Conservation (phyloP, 768 basidiomycete genomes). For the Cyclocybe aegerita region DNA sequence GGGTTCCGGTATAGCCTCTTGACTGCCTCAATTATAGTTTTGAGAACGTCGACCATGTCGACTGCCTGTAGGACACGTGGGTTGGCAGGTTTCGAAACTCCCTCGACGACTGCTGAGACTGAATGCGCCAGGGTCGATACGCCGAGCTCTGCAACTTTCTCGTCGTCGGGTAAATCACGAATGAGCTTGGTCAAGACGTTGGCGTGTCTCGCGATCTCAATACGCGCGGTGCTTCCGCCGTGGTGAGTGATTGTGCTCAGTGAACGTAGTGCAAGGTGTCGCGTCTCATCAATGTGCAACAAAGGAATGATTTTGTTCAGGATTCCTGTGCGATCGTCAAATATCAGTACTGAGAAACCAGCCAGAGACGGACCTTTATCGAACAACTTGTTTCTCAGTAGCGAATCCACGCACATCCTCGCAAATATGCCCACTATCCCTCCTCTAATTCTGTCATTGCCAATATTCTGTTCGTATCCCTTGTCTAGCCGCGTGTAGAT, state of each 20-base stretch:
- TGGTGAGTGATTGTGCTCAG: slow-evolving; percentile 63
- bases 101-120: slow-evolving; percentile 41
- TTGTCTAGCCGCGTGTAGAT: slow-evolving; percentile 50
- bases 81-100: slow-evolving; percentile 35
- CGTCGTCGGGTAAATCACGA: slow-evolving; percentile 50
- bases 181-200: slow-evolving; percentile 43
- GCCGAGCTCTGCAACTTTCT: slow-evolving; percentile 46
- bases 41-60: slow-evolving; percentile 43
- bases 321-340: slow-evolving; percentile 38
- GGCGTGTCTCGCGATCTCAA: slow-evolving; percentile 49
- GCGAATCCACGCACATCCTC: slow-evolving; percentile 60
- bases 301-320: slow-evolving; percentile 58
- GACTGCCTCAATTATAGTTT: slow-evolving; percentile 39
- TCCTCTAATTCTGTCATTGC: slow-evolving; percentile 49
- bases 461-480: slow-evolving; percentile 40
- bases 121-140: slow-evolving; percentile 55
- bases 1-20: slow-evolving; percentile 35
- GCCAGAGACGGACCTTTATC: slow-evolving; percentile 41
- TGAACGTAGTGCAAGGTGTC: slow-evolving; percentile 53
- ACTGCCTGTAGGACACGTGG: slow-evolving; percentile 37
- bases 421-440: slow-evolving; percentile 63
- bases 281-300: slow-evolving; percentile 43
- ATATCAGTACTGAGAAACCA: background rate
- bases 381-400: slow-evolving; percentile 60
- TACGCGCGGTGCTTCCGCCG: slow-evolving; percentile 48